phyloP scores from a whole-genome alignment of 345 rosid species.

The Tarenaya hassleriana region DNA sequence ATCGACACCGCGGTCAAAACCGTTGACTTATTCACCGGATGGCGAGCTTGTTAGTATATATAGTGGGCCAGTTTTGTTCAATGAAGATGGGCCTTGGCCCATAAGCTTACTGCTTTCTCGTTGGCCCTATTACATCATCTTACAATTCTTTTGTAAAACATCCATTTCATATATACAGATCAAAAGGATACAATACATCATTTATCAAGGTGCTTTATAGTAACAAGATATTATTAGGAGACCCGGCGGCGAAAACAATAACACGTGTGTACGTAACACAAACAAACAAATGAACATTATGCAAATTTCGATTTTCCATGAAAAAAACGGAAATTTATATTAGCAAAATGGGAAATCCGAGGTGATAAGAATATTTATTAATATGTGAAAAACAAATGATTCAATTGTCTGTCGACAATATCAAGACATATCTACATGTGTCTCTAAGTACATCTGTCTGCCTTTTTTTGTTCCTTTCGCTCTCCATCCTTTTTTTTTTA shows the following conservation, averaged over 20 bases:
- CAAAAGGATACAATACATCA: no score
- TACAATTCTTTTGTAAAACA: no score
- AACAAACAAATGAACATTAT: no score
- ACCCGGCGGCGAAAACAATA: conserved; percentile 1
- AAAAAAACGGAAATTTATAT: conserved; percentile 18
- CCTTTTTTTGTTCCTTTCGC: conserved; percentile 13
- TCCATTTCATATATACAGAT: no score
- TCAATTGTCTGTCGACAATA: conserved; percentile 23
- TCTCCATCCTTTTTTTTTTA: conserved; percentile 4
- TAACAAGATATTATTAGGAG: background rate
- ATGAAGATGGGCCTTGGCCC: background rate
- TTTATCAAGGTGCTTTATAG: background rate
- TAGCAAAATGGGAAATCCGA: conserved; percentile 22
- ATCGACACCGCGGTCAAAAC: conserved; percentile 21
- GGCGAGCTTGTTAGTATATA: conserved; percentile 20
- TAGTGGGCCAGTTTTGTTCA: conserved; percentile 17
- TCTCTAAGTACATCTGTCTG: conserved; percentile 32
- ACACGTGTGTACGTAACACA: no score
- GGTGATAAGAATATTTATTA: conserved; percentile 30
- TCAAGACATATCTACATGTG: conserved; percentile 29
- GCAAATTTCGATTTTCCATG: conserved; percentile 25
- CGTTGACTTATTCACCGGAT: conserved; percentile 30
- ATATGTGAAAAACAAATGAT: conserved; percentile 16
- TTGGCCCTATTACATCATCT: no score
- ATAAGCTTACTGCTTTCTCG: no score